Percentiles rank a stretch among this genome's conserved stretches.
phyloP scores from a whole-genome alignment of 2,329 filamentous ascomycete genomes.

The Zarea fungicola region DNA sequence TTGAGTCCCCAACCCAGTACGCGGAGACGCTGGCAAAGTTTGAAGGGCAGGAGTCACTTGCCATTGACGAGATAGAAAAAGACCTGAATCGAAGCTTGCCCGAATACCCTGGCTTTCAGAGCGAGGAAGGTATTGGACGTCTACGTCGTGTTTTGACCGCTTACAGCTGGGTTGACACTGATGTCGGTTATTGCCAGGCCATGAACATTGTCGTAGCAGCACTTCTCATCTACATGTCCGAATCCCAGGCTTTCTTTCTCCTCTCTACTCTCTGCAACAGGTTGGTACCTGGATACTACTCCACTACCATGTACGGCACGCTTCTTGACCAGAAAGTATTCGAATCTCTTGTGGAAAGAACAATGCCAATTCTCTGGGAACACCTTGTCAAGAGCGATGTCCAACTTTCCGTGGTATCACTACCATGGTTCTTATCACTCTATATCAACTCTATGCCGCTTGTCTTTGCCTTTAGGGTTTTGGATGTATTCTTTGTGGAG shows the following conservation, averaged over 20 bases:
- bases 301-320: constrained; percentile 98
- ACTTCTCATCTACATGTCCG: constrained; percentile 97
- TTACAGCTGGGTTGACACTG: constrained; percentile 94
- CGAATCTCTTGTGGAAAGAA: constrained; percentile 95
- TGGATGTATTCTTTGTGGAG: constrained; percentile 98
- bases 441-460: constrained; percentile 99
- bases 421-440: constrained; percentile 95
- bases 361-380: constrained; percentile 97
- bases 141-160: constrained; percentile 88
- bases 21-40: constrained; percentile 78
- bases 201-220: constrained; percentile 99
- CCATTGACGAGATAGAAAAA: constrained; percentile 98
- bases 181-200: constrained; percentile 96
- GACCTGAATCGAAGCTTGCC: constrained; percentile 93
- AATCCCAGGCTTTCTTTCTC: constrained; percentile 90
- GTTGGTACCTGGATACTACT: constrained; percentile 93
- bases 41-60: constrained; percentile 80
- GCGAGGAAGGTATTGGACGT: constrained; percentile 86
- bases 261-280: constrained; percentile 89
- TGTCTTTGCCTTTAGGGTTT: constrained; percentile 91
- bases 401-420: constrained; percentile 91
- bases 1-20: constrained; percentile 82
- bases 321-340: constrained; percentile 96
- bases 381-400: constrained; percentile 96
- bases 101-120: constrained; percentile 96